Percentiles rank a stretch among this genome's conserved stretches.
Evolutionary conservation across 2,329 filamentous ascomycete genomes (phyloP).

Genomic region (Penicillium thymicola): DNA sequence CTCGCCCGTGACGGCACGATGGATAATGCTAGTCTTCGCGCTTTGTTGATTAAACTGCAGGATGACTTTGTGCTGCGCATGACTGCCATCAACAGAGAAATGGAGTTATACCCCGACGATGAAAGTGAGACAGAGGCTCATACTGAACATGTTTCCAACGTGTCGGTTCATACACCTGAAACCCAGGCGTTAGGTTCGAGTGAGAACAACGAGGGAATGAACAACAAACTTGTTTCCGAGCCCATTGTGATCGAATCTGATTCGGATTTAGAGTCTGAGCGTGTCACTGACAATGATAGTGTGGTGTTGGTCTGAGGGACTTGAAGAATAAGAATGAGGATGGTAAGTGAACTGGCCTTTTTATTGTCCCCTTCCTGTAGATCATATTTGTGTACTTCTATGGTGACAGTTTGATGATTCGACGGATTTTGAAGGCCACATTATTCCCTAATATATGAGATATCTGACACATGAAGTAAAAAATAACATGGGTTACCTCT

Average conservation of each 20-base stretch:
- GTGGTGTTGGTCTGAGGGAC: slow-evolving; percentile 4
- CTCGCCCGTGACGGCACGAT: slow-evolving; percentile 66
- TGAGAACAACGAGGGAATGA: not conserved
- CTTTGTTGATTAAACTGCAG: slow-evolving; percentile 66
- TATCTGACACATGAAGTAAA: not conserved
- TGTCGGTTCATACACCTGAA: not conserved
- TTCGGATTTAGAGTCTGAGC: not conserved
- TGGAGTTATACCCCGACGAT: slow-evolving; percentile 17
- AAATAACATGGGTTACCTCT: not conserved
- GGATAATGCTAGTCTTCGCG: slow-evolving; percentile 59
- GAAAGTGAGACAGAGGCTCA: slow-evolving; percentile 5
- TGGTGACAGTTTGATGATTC: not conserved
- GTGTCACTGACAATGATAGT: slow-evolving; percentile 5
- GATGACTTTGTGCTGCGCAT: slow-evolving; percentile 71
- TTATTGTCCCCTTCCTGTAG: not conserved
- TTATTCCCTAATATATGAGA: not conserved
- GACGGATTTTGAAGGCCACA: not conserved
- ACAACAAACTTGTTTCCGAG: not conserved
- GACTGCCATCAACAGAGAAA: slow-evolving; percentile 58
- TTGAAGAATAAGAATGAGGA: not conserved
- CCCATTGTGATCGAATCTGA: slow-evolving; percentile 4
- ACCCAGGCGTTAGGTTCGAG: not conserved
- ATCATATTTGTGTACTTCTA: not conserved
- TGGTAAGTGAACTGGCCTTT: not conserved
- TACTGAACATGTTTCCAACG: not conserved